Evolutionary conservation across 2,329 filamentous ascomycete genomes (phyloP).

Genomic region (Chalaropsis ovoidea): DNA sequence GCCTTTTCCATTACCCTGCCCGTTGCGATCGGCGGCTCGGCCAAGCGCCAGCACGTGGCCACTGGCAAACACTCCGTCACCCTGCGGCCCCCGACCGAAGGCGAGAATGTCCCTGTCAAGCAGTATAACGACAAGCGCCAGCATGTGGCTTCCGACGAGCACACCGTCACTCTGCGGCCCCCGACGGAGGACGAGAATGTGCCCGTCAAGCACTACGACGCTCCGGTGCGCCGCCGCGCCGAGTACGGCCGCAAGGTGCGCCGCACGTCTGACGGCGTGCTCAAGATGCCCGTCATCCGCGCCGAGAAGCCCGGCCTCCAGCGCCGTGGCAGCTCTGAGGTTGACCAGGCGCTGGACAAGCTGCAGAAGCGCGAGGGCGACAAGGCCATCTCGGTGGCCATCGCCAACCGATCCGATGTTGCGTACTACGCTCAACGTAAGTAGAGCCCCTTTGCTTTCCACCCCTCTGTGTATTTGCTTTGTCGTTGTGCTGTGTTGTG

Average conservation of each 20-base stretch:
- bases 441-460: slow-evolving; percentile 22
- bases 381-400: slow-evolving; percentile 35
- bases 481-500: slow-evolving; percentile 1
- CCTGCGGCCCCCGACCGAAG: slow-evolving; percentile 15
- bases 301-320: slow-evolving; percentile 32
- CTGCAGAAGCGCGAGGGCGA: slow-evolving; percentile 18
- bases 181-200: slow-evolving; percentile 22
- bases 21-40: slow-evolving; percentile 1
- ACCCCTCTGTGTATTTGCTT: slow-evolving; percentile 11
- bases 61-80: slow-evolving; percentile 14
- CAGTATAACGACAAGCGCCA: slow-evolving; percentile 7
- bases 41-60: slow-evolving; percentile 18
- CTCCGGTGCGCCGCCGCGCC: slow-evolving; percentile 12
- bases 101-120: slow-evolving; percentile 10
- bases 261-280: slow-evolving; percentile 25
- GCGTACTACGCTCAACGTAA: slow-evolving; percentile 44
- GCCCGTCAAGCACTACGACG: slow-evolving; percentile 16
- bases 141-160: not conserved
- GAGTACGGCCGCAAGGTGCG: slow-evolving; percentile 17
- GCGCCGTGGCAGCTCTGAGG: slow-evolving; percentile 30
- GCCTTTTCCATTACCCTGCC: slow-evolving; percentile 24
- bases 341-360: slow-evolving; percentile 20
- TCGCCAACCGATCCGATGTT: slow-evolving; percentile 44
- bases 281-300: slow-evolving; percentile 31
- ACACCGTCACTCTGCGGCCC: slow-evolving; percentile 21